Base-by-base conservation (phyloP, 768 basidiomycete genomes). In the Lactifluus pinguis region DNA sequence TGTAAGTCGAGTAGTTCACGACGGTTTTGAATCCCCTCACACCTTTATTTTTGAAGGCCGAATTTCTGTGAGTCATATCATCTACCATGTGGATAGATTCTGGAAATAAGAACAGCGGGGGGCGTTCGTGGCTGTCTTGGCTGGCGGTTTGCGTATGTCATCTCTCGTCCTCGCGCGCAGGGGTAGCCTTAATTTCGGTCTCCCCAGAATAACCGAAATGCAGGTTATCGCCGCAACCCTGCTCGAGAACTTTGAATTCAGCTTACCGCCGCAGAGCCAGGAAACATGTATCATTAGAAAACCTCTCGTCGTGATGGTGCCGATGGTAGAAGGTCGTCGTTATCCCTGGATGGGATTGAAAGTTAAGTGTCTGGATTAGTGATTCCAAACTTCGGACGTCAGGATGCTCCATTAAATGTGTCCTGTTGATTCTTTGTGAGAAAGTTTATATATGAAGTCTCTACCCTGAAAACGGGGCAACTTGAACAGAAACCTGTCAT, bases 331-430 rank as follows among this genome's bases (percentile, higher is more conserved):
- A 55, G 69, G 67, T 53, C 2, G 61, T 32, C 57, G 65, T 44
- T 72, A 73, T 9, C 53, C 69, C 2, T 71, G 71, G 63, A 72
- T 76, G 73, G 74, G 73, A n/a, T 61, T 76, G 15, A 63, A 66
- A 25, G 68, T 75, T 13, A 67, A 11, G 48, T 51, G 48, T 55
- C 55, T 47, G 34, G 45, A 55, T 19, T 55, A 55, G 45, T n/a
- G 14, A 34, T 9, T 8, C 3, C 11, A 13, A 36, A 8, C 8
- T 25, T 47, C 53, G 54, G 50, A 47, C 1, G 15, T 38, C 47
- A 17, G 61, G 44, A 17, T 58, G 29, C 47, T 29, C 38, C 32
- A 34, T 21, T 49, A 15, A 5, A 34, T 34, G 5, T 34, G 4
- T 34, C 32, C 9, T 34, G 32, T 34, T 25, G 25, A 25, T 25